Percentiles rank a stretch among this genome's conserved stretches.
phyloP scores from a whole-genome alignment of 805 yeast species.

The Saccharomycopsis lassenensis region DNA sequence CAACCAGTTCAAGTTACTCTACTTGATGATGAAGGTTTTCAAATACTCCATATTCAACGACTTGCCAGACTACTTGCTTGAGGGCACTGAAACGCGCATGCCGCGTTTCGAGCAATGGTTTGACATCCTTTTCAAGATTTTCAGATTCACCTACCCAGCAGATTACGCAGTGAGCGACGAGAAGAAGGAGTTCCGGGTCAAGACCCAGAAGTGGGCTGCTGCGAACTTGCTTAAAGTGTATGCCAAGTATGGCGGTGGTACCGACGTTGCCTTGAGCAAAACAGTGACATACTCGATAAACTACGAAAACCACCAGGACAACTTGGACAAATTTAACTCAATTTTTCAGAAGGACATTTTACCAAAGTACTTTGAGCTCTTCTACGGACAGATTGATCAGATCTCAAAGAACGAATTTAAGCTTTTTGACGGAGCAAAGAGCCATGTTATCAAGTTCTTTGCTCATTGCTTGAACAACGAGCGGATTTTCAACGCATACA shows the following conservation, averaged over 20 bases:
- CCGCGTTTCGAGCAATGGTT: conserved; percentile 51
- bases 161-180: conserved; percentile 42
- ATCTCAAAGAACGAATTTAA: conserved; percentile 41
- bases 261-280: conserved; percentile 26
- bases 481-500: conserved; percentile 30
- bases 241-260: conserved; percentile 36
- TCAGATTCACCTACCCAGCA: conserved; percentile 43
- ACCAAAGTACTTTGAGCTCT: conserved; percentile 7
- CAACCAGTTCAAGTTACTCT: conserved; percentile 29
- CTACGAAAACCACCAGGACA: conserved; percentile 9
- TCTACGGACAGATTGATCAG: conserved; percentile 32
- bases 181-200: conserved; percentile 40
- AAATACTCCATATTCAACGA: conserved; percentile 52
- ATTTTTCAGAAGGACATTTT: conserved; percentile 6
- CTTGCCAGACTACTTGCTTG: conserved; percentile 40
- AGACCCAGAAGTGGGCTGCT: conserved; percentile 81
- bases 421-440: conserved; percentile 10
- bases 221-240: conserved; percentile 66
- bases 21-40: conserved; percentile 53
- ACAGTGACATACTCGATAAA: conserved; percentile 7
- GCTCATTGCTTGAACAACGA: conserved; percentile 6
- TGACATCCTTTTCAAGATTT: conserved; percentile 49
- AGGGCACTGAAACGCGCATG: too few species aligned
- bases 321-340: conserved; percentile 4
- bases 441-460: conserved; percentile 12